Conservation (phyloP, 306 rosid genomes). For the Cucurbita pepo region DNA sequence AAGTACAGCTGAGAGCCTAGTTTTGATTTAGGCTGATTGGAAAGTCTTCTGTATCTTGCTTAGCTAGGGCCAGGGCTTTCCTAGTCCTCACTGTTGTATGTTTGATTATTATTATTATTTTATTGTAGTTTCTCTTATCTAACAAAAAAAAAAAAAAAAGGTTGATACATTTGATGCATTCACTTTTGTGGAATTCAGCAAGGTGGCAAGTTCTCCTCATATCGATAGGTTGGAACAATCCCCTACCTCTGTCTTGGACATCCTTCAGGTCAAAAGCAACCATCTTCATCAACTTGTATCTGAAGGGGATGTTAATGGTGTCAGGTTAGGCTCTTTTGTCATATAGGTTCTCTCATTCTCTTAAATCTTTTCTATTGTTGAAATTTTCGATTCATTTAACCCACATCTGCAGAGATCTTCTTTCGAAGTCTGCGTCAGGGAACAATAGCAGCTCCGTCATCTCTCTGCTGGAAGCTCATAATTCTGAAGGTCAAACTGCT, state of each 20-base stretch:
- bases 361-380: neutral
- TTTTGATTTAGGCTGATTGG: neutral
- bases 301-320: slow-evolving; percentile 72
- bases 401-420: slow-evolving; percentile 56
- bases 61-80: neutral
- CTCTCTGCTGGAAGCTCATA: slow-evolving; percentile 67
- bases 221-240: slow-evolving; percentile 31
- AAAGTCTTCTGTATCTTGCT: neutral
- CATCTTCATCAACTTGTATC: slow-evolving; percentile 81
- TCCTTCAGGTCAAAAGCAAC: slow-evolving; percentile 40
- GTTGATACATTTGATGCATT: slow-evolving; percentile 3
- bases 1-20: neutral
- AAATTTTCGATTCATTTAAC: neutral
- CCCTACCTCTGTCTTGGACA: slow-evolving; percentile 42
- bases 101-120: neutral
- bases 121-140: neutral
- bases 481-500: slow-evolving; percentile 93
- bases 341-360: neutral
- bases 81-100: neutral
- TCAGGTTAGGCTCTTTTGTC: slow-evolving; percentile 45
- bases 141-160: neutral
- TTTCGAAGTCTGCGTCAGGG: slow-evolving; percentile 59
- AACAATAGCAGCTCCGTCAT: slow-evolving; percentile 37
- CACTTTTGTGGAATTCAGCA: slow-evolving; percentile 36
- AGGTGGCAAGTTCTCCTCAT: slow-evolving; percentile 39